These are phyloP conservation scores for Dothideomycetidae sp. DNA, from an alignment of 2,329 filamentous ascomycete genomes.

Conservation along the genomic window DNA sequence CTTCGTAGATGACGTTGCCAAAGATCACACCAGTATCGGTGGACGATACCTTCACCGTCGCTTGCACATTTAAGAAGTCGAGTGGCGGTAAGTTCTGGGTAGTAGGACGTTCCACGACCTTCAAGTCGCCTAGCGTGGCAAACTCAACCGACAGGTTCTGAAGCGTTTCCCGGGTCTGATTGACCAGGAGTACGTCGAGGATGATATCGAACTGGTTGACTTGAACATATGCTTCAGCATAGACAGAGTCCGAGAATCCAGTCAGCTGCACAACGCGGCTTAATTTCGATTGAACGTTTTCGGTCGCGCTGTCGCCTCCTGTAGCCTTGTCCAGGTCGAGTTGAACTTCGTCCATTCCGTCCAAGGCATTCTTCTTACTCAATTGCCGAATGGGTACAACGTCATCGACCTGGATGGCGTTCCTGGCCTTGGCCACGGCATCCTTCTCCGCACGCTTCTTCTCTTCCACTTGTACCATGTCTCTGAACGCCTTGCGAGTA, in stretches of 20 bases:
- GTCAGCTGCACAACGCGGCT: conserved; percentile 94
- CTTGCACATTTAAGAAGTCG: conserved; percentile 96
- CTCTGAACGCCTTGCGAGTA: conserved; percentile 86
- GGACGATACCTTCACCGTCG: conserved; percentile 95
- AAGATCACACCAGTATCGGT: conserved; percentile 98
- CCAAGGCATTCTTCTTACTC: conserved; percentile 73
- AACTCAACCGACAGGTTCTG: conserved; percentile 97
- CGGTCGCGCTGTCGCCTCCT: conserved; percentile 68
- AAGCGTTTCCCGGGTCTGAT: conserved; percentile 90
- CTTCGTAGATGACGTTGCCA: conserved; percentile 95
- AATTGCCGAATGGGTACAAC: conserved; percentile 86
- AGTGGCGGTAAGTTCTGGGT: conserved; percentile 92
- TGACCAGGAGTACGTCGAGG: conserved; percentile 87
- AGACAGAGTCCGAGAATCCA: conserved; percentile 94
- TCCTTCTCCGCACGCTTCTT: conserved; percentile 95
- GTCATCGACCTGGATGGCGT: conserved; percentile 88
- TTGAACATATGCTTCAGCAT: conserved; percentile 97
- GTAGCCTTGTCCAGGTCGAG: conserved; percentile 87
- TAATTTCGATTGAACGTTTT: conserved; percentile 85
- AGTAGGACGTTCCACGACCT: conserved; percentile 90
- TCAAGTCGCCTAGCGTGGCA: conserved; percentile 92
- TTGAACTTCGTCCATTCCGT: conserved; percentile 74
- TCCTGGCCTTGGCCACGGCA: conserved; percentile 82
- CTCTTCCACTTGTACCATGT: conserved; percentile 94
- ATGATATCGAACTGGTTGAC: conserved; percentile 99